These are phyloP conservation scores for Bifiguratus adelaidae DNA, from an alignment of 192 early-diverging fungal species.

Conservation along the genomic window DNA sequence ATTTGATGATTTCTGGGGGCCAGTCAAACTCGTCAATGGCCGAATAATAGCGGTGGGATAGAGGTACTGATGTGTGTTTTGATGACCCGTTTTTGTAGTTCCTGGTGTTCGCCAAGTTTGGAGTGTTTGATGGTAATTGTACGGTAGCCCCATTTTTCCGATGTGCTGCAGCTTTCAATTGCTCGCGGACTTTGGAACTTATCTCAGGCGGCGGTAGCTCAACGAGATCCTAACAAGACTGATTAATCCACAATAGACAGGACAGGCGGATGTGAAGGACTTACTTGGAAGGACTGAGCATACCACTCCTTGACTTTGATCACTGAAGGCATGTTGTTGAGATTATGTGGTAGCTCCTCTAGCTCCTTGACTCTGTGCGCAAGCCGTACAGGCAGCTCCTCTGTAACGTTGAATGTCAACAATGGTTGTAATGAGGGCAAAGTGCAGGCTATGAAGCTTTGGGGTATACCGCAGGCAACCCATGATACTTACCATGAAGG, in stretches of 20 bases:
- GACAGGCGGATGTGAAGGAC: neutral
- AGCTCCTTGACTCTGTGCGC: conserved; percentile 93
- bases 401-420: conserved; percentile 5
- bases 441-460: neutral
- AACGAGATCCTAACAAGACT: conserved; percentile 16
- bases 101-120: conserved; percentile 31
- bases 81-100: too few species aligned
- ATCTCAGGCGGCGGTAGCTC: conserved; percentile 14
- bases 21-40: conserved; percentile 39
- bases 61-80: too few species aligned
- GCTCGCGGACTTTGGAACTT: neutral
- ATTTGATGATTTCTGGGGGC: conserved; percentile 59
- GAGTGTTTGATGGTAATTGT: conserved; percentile 27
- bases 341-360: conserved; percentile 75
- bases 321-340: conserved; percentile 87
- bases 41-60: conserved; percentile 37
- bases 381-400: conserved; percentile 89
- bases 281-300: conserved; percentile 76
- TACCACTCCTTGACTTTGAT: conserved; percentile 93
- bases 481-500: conserved; percentile 33
- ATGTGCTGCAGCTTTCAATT: neutral
- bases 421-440: neutral
- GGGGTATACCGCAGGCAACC: neutral
- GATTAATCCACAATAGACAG: neutral
- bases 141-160: neutral